Evolutionary conservation across 345 rosid genomes (phyloP).

Genomic region (Bruguiera parviflora): DNA sequence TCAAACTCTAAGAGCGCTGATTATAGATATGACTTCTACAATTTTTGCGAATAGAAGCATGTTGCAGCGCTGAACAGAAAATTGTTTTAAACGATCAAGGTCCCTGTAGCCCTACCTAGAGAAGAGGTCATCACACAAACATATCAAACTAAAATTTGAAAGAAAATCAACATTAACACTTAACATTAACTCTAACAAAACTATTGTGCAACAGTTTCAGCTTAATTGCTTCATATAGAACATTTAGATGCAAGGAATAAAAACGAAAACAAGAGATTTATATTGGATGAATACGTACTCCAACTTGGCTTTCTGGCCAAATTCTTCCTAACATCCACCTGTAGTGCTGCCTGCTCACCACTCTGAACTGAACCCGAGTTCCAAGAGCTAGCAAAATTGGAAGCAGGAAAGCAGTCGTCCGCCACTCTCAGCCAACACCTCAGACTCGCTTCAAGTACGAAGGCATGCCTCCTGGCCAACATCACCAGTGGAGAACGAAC

Average conservation of each 20-base stretch:
- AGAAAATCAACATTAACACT: too few relatives aligned
- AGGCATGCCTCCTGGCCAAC: conserved; percentile 89
- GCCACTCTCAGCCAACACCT: conserved; percentile 98
- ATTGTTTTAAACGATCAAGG: too few relatives aligned
- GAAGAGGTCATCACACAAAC: too few relatives aligned
- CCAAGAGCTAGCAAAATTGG: conserved; percentile 92
- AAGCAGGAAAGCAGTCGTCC: conserved; percentile 98
- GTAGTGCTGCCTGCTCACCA: conserved; percentile 91
- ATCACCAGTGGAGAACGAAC: conserved; percentile 90
- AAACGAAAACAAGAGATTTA: background rate
- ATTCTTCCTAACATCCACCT: conserved; percentile 89
- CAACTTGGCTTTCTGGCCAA: conserved; percentile 97
- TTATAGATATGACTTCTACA: background rate
- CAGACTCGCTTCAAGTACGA: conserved; percentile 67
- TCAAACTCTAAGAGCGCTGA: conserved; percentile 10
- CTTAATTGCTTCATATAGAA: too few relatives aligned
- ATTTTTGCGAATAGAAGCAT: background rate
- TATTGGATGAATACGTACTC: conserved; percentile 58
- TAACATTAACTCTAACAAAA: too few relatives aligned
- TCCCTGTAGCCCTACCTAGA: too few relatives aligned
- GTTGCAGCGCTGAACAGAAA: too few relatives aligned
- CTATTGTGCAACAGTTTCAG: too few relatives aligned
- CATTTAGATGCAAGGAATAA: conserved; percentile 11
- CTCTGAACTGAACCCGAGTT: conserved; percentile 76
- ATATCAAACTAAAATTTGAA: too few relatives aligned